Evolutionary conservation across 768 basidiomycete genomes (phyloP), one percentile per base, ranked within the genome.

Genomic region (Pleurotus tuber-regium): DNA sequence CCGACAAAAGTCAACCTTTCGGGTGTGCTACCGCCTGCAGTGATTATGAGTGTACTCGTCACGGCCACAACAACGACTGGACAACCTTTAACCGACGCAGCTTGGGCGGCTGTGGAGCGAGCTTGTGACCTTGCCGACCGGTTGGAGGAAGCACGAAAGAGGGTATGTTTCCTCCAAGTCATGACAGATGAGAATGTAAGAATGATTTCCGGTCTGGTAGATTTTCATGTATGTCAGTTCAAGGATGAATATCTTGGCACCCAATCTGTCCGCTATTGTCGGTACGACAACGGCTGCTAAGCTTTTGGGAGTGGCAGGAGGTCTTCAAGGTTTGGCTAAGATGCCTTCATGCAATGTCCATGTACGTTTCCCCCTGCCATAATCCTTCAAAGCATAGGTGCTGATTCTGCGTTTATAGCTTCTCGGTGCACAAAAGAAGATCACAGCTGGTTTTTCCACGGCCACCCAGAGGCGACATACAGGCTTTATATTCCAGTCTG

Each of bases 141-240:
- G 42, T 70, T 99, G 30, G 91, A 98, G 63, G 89, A 90, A 57
- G 89, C 90, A 1, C 83, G 93, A 48, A 92, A 92, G 73, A 90
- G 86, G 78, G 93, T 89, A 50, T 59, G 16, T 5, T 29, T 36
- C 12, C 12, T 53, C 30, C 26, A 26, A 19, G 49, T 4, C 8
- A 40, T 16, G 7, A 24, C 1, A 23, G 11, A 2, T 19, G 18
- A 6, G 5, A 18, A 3, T 11, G 41, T 6, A 47, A 57, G 31
- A 33, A 55, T 50, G 29, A 39, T 31, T 4, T 39, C 51, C 1
- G n/a, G n/a, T n/a, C n/a, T n/a, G n/a, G n/a, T 62, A 95, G 89
- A 99, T 98, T 61, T 96, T 98, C 73, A 87, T 90, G 78, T 99
- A 98, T 80, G 97, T 99, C 69, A 96, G 95, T 77, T 96, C 92